Evolutionary conservation across 805 yeast species (phyloP).

Genomic region (Ogataea methylovora): DNA sequence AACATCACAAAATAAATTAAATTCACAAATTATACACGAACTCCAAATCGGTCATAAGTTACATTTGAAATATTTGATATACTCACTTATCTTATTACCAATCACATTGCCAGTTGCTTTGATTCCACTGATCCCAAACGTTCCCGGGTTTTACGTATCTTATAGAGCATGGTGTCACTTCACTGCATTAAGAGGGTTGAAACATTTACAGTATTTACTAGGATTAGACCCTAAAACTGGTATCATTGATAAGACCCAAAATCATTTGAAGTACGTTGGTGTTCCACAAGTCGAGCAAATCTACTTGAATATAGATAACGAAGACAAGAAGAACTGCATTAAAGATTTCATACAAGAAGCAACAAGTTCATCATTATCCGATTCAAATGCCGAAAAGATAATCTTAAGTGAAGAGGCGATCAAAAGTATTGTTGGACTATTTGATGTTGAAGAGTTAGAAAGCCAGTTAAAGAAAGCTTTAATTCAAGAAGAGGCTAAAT

Average conservation of each 20-base stretch:
- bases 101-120: conserved; percentile 72
- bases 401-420: conserved; percentile 39
- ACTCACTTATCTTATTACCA: conserved; percentile 60
- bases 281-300: conserved; percentile 25
- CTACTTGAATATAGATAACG: conserved; percentile 15
- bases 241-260: conserved; percentile 15
- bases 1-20: conserved; percentile 21
- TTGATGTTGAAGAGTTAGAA: conserved; percentile 38
- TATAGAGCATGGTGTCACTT: conserved; percentile 81
- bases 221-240: conserved; percentile 10
- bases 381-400: conserved; percentile 23
- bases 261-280: conserved; percentile 28
- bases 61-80: conserved; percentile 49
- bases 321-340: conserved; percentile 12
- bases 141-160: conserved; percentile 82
- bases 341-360: conserved; percentile 7
- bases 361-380: conserved; percentile 3
- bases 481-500: conserved; percentile 37
- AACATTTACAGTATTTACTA: conserved; percentile 55
- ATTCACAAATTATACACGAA: conserved; percentile 32
- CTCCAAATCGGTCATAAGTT: conserved; percentile 35
- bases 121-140: conserved; percentile 82
- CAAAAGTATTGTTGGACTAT: conserved; percentile 33
- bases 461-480: conserved; percentile 43
- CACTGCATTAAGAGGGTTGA: conserved; percentile 69